phyloP scores from a whole-genome alignment of 371 early-diverging fungal genomes.

The Mortierella sp. region DNA sequence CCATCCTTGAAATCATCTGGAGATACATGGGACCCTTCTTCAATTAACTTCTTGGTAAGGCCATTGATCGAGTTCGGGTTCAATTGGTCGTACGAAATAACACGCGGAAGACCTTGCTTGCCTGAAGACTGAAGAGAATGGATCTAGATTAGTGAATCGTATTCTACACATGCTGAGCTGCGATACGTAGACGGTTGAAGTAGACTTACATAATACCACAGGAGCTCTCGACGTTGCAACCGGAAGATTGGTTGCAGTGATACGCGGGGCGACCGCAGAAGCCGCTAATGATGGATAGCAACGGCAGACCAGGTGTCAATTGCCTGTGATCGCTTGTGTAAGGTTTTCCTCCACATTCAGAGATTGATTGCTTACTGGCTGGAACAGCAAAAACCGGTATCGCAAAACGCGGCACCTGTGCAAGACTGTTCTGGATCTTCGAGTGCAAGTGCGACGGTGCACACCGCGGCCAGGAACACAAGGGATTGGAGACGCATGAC shows the following conservation, averaged over 20 bases:
- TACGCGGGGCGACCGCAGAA: constrained; percentile 37
- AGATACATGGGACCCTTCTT: constrained; percentile 32
- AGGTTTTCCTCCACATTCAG: background rate
- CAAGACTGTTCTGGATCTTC: constrained; percentile 21
- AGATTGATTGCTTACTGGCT: constrained; percentile 18
- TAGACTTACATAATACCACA: constrained; percentile 44
- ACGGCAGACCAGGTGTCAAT: background rate
- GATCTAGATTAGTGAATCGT: background rate
- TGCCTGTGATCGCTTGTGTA: no score
- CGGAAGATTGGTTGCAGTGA: constrained; percentile 32
- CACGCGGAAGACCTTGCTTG: constrained; percentile 25
- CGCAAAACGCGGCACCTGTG: constrained; percentile 22
- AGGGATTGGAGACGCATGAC: constrained; percentile 22
- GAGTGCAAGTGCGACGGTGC: constrained; percentile 16
- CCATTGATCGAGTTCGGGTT: constrained; percentile 5
- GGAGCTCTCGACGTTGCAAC: constrained; percentile 36
- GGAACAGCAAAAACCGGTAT: constrained; percentile 45
- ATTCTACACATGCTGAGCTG: background rate
- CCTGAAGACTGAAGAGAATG: constrained; percentile 15
- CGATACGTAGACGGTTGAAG: background rate
- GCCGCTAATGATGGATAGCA: constrained; percentile 7
- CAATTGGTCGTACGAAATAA: constrained; percentile 32
- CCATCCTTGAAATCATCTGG: constrained; percentile 14
- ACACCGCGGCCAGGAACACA: constrained; percentile 14
- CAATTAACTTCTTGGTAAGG: constrained; percentile 12